Conservation (phyloP, 1,139 yeast species). For the Spathaspora sp. region DNA sequence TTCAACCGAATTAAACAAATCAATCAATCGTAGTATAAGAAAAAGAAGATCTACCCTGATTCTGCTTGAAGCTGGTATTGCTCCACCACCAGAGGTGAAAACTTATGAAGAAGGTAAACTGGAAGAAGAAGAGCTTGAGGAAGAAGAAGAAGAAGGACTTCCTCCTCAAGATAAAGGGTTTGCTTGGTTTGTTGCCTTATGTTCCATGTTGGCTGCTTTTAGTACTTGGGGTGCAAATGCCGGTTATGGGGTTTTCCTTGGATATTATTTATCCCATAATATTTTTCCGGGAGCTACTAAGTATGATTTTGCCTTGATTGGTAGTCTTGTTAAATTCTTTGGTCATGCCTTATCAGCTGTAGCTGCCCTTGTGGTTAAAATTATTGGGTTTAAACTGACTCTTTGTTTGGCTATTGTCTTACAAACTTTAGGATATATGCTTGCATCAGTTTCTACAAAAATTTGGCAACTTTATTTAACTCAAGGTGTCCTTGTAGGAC, state of each 20-base stretch:
- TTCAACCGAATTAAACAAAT: slow-evolving; percentile 3
- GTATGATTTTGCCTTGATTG: slow-evolving; percentile 65
- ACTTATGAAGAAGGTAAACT: slow-evolving; percentile 6
- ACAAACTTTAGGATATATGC: slow-evolving; percentile 56
- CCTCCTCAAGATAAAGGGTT: slow-evolving; percentile 63
- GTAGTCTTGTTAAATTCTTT: slow-evolving; percentile 61
- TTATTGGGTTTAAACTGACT: slow-evolving; percentile 33
- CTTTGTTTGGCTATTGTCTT: slow-evolving; percentile 50
- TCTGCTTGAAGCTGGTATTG: slow-evolving; percentile 1
- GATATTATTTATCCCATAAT: slow-evolving; percentile 47
- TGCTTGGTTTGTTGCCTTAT: slow-evolving; percentile 66
- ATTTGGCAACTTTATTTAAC: slow-evolving; percentile 67
- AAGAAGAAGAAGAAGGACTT: slow-evolving; percentile 12
- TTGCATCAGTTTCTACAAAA: slow-evolving; percentile 62
- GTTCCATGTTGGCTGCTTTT: slow-evolving; percentile 47
- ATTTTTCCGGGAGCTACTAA: slow-evolving; percentile 57
- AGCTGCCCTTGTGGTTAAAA: slow-evolving; percentile 31
- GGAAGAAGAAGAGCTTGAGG: slow-evolving; percentile 14
- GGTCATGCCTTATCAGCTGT: slow-evolving; percentile 63
- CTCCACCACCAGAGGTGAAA: neutral
- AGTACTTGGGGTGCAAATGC: slow-evolving; percentile 78
- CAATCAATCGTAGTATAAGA: slow-evolving; percentile 7
- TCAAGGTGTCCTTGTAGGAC: slow-evolving; percentile 66
- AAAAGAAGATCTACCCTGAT: neutral
- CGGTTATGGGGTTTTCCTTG: slow-evolving; percentile 65